phyloP scores from a whole-genome alignment of 352 stramenopile genomes.

The Globisporangium cederbergense region DNA sequence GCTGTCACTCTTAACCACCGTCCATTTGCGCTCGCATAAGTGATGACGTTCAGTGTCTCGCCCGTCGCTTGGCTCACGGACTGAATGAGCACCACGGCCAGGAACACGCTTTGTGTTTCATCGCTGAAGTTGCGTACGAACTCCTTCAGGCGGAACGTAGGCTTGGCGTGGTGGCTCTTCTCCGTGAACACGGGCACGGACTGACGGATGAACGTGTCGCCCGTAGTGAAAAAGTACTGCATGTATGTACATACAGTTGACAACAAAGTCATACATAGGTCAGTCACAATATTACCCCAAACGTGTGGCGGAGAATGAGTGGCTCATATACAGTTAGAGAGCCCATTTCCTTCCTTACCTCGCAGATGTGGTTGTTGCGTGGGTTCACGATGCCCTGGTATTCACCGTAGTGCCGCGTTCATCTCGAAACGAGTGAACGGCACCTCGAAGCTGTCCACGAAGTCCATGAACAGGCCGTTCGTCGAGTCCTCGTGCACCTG shows the following conservation, averaged over 20 bases:
- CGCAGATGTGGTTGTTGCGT: neutral
- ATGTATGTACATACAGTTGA: no score
- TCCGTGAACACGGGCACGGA: neutral
- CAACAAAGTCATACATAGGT: no score
- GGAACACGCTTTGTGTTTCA: neutral
- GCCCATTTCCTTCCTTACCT: neutral
- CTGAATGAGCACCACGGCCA: constrained; percentile 1
- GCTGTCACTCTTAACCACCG: neutral
- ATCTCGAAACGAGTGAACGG: neutral
- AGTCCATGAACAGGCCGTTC: neutral
- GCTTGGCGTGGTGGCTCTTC: neutral
- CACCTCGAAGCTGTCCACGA: neutral
- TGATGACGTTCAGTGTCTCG: neutral
- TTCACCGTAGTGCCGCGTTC: neutral
- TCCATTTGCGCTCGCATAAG: neutral
- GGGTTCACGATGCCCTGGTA: neutral
- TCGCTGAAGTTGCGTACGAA: constrained; percentile 5
- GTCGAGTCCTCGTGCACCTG: constrained; percentile 2
- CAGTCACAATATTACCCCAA: no score
- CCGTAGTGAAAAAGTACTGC: neutral
- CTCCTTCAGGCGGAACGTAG: neutral
- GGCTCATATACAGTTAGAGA: no score
- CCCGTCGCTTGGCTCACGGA: neutral
- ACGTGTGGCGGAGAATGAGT: no score
- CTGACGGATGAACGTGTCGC: neutral